Base-by-base conservation (phyloP, 1,284 basidiomycete species). In the Lignosus rhinocerotis region DNA sequence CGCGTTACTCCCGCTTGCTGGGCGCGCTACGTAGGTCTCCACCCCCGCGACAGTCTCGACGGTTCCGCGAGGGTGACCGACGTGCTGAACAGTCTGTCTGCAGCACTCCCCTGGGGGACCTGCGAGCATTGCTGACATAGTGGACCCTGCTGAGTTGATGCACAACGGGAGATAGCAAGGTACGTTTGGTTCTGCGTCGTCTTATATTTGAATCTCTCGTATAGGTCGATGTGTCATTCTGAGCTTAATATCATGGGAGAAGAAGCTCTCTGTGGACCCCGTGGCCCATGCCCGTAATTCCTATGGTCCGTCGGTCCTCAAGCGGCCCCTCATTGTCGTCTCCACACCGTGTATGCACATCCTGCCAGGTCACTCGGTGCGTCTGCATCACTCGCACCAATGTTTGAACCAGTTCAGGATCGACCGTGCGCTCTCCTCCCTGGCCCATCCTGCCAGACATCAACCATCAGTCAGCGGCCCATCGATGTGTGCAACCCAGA, bases 341-440 rank as follows among this genome's bases (percentile, higher is more conserved):
- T 2, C 4, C 25, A 25, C 25, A 25, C 25, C 25, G 25, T 25
- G 25, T 25, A n/a, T 25, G 2, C 25, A 2, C 25, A 25, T 25
- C 4, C 25, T 25, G 25, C 25, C 25, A 2, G 25, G 25, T 25
- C 25, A 25, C 25, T 25, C 4, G 25, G 25, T 4, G 25, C 25
- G 4, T 25, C 25, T 12, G n/a, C 36, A 39, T 46, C 17, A 51
- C n/a, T 11, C 42, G 38, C 52, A 47, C 30, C 51, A 54, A 42
- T 58, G 60, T 42, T 57, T 46, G 55, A 67, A 62, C 65, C 67
- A 63, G 36, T 66, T 54, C 34, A 63, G 16, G 46, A 83, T 75
- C 5, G 77, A 75, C 16, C 75, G 69, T 0, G 82, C 82, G 38
- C 80, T 79, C 62, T 84, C 80, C 64, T 86, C 82, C 64, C 83